Percentiles rank a stretch among this genome's conserved stretches.
Conservation (phyloP, 192 early-diverging fungal species). For the Linnemannia exigua region DNA sequence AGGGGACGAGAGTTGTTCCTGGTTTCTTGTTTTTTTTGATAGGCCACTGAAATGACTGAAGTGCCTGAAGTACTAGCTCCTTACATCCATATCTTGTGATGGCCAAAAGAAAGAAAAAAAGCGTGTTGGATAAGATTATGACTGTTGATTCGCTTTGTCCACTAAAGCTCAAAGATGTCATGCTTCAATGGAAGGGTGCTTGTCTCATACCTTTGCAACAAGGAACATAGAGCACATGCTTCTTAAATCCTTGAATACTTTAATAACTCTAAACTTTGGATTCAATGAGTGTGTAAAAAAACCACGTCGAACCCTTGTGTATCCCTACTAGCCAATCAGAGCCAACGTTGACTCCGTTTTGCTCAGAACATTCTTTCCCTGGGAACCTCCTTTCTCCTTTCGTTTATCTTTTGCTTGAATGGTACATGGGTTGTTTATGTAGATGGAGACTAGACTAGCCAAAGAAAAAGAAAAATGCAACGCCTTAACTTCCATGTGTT, state of each 20-base stretch:
- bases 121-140: neutral
- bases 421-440: too few relatives aligned
- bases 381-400: neutral
- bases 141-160: neutral
- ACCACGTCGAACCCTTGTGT: neutral
- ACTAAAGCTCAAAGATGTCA: neutral
- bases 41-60: too few relatives aligned
- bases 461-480: too few relatives aligned
- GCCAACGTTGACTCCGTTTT: neutral
- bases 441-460: neutral
- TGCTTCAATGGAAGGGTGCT: neutral
- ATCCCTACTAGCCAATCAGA: neutral
- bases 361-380: constrained; percentile 3
- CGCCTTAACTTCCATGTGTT: too few relatives aligned
- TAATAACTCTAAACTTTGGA: neutral
- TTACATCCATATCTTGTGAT: too few relatives aligned
- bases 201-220: neutral
- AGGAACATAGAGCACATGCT: too few relatives aligned
- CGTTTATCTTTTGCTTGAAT: too few relatives aligned
- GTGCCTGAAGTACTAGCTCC: neutral
- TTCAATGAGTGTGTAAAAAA: neutral
- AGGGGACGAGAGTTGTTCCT: neutral
- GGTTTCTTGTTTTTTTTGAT: neutral
- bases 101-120: too few relatives aligned
- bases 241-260: too few relatives aligned